Evolutionary conservation across 768 basidiomycete species (phyloP).

Genomic region (Glaciozyma martinii): DNA sequence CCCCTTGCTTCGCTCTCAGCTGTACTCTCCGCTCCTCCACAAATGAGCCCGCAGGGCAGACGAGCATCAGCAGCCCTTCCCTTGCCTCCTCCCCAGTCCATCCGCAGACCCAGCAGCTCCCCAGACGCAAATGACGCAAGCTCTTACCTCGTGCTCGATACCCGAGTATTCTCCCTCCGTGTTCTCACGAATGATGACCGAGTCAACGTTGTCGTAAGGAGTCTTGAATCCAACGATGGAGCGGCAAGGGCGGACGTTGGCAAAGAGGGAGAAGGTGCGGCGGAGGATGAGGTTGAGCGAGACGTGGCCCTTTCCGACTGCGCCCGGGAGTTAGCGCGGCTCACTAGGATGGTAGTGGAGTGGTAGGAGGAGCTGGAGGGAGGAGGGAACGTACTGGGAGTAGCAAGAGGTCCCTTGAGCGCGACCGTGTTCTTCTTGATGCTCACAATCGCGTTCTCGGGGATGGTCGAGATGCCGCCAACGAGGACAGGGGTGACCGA

Average conservation of each 20-base stretch:
- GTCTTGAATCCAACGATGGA: slow-evolving; percentile 97
- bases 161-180: slow-evolving; percentile 99
- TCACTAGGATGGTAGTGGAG: background rate
- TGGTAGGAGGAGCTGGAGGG: background rate
- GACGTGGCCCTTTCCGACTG: slow-evolving; percentile 97
- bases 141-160: slow-evolving; percentile 93
- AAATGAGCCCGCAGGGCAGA: background rate
- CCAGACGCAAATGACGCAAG: slow-evolving; percentile 28
- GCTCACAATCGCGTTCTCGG: slow-evolving; percentile 76
- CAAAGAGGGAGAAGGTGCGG: slow-evolving; percentile 95
- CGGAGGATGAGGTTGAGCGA: slow-evolving; percentile 94
- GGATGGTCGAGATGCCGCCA: slow-evolving; percentile 93
- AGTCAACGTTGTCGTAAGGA: slow-evolving; percentile 95
- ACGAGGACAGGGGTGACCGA: slow-evolving; percentile 88
- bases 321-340: background rate
- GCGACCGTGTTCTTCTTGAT: slow-evolving; percentile 97
- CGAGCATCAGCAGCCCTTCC: background rate
- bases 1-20: background rate
- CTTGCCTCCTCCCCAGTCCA: background rate
- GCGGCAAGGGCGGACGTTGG: slow-evolving; percentile 92
- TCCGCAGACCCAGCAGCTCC: background rate
- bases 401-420: slow-evolving; percentile 93
- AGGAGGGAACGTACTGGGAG: slow-evolving; percentile 54
- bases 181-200: slow-evolving; percentile 96
- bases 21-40: background rate